phyloP scores from a whole-genome alignment of 192 early-diverging fungal species.

The Coemansia furcata region DNA sequence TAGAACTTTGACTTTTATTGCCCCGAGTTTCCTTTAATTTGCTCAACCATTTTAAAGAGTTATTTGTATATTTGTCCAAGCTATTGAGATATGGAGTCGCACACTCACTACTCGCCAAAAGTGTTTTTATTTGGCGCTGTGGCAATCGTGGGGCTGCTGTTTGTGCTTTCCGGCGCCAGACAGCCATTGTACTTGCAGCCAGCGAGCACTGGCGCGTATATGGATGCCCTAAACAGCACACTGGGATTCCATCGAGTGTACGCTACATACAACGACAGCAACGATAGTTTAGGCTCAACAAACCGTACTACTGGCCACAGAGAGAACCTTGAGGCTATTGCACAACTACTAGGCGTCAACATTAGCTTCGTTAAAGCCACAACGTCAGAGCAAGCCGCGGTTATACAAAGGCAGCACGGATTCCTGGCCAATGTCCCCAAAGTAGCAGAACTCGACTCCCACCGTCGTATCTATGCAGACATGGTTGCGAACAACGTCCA shows the following conservation, averaged over 20 bases:
- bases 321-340: constrained; percentile 18
- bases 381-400: not conserved
- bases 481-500: constrained; percentile 14
- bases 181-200: not conserved
- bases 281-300: not conserved
- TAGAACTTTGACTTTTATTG: not conserved
- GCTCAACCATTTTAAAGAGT: not conserved
- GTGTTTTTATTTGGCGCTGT: not conserved
- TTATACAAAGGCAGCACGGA: not conserved
- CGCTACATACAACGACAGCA: not conserved
- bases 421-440: not conserved
- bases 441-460: constrained; percentile 21
- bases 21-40: not conserved
- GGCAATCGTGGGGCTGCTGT: not conserved
- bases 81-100: not conserved
- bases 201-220: not conserved
- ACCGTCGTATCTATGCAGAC: constrained; percentile 19
- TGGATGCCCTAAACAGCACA: constrained; percentile 24
- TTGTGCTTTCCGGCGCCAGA: not conserved
- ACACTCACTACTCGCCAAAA: not conserved
- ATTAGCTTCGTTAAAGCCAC: constrained; percentile 12
- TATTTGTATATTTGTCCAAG: not conserved
- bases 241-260: constrained; percentile 34
- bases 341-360: constrained; percentile 16
- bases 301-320: not conserved